Conservation (phyloP, 2,329 filamentous ascomycete genomes). For the Diplodia corticola region DNA sequence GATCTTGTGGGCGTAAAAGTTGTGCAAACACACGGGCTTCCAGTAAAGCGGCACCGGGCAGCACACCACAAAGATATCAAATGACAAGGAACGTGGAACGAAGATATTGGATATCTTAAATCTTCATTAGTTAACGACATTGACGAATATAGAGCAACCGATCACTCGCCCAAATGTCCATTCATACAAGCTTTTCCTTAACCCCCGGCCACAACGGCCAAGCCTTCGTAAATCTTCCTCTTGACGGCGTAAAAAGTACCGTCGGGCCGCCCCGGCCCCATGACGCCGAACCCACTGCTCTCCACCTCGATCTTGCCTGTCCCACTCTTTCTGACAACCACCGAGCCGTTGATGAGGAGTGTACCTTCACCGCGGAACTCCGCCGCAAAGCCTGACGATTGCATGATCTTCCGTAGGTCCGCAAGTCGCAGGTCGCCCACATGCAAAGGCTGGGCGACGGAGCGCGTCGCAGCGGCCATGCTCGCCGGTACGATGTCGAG, state of each 20-base stretch:
- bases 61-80: background rate
- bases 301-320: slow-evolving; percentile 89
- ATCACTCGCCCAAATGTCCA: background rate
- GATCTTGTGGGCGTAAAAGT: background rate
- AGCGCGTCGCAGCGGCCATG: slow-evolving; percentile 70
- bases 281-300: slow-evolving; percentile 54
- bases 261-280: slow-evolving; percentile 50
- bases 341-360: slow-evolving; percentile 81
- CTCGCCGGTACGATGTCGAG: slow-evolving; percentile 61
- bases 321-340: slow-evolving; percentile 84
- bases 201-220: slow-evolving; percentile 83
- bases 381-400: slow-evolving; percentile 76
- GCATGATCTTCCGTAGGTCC: slow-evolving; percentile 82
- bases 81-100: background rate
- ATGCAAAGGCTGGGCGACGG: slow-evolving; percentile 83
- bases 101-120: background rate
- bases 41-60: background rate
- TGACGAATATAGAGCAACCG: background rate
- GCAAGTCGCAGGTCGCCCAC: slow-evolving; percentile 90
- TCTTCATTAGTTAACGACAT: background rate
- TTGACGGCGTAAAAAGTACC: slow-evolving; percentile 84
- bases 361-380: slow-evolving; percentile 94
- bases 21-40: background rate
- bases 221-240: slow-evolving; percentile 86
- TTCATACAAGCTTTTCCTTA: background rate